Conservation (phyloP, 2,329 filamentous ascomycete species). For the Hypoxylon rubiginosum region DNA sequence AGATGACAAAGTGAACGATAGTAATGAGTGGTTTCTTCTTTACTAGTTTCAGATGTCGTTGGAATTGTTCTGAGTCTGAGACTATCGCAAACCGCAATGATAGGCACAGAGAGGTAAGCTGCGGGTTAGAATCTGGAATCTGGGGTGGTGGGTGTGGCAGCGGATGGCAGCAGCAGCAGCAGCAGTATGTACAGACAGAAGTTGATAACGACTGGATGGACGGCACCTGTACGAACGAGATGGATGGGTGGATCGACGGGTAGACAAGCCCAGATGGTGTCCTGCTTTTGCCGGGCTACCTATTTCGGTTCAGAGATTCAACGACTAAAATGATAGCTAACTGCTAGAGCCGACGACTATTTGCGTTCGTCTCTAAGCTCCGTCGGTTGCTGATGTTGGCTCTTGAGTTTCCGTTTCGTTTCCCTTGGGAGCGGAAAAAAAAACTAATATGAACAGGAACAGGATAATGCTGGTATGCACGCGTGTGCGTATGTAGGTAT, state of each 20-base stretch:
- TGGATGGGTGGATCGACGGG: constrained; percentile 50
- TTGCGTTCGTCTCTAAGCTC: constrained; percentile 27
- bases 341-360: constrained; percentile 28
- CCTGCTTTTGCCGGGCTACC: constrained; percentile 41
- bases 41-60: constrained; percentile 35
- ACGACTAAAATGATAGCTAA: constrained; percentile 29
- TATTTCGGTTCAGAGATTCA: constrained; percentile 28
- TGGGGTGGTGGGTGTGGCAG: constrained; percentile 48
- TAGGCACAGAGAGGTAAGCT: constrained; percentile 47
- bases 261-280: constrained; percentile 46
- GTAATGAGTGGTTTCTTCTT: constrained; percentile 19
- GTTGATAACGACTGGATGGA: constrained; percentile 45
- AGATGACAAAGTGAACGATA: constrained; percentile 28
- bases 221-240: constrained; percentile 42
- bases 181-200: constrained; percentile 41
- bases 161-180: constrained; percentile 49
- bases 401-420: constrained; percentile 28
- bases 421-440: constrained; percentile 1
- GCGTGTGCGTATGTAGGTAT: too few relatives aligned
- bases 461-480: constrained; percentile 16
- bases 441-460: background rate
- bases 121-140: constrained; percentile 50
- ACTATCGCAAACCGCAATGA: constrained; percentile 40
- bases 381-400: constrained; percentile 21
- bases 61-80: constrained; percentile 25